These are phyloP conservation scores for Botrytis elliptica DNA, from an alignment of 2,329 filamentous ascomycete genomes.

Conservation along the genomic window DNA sequence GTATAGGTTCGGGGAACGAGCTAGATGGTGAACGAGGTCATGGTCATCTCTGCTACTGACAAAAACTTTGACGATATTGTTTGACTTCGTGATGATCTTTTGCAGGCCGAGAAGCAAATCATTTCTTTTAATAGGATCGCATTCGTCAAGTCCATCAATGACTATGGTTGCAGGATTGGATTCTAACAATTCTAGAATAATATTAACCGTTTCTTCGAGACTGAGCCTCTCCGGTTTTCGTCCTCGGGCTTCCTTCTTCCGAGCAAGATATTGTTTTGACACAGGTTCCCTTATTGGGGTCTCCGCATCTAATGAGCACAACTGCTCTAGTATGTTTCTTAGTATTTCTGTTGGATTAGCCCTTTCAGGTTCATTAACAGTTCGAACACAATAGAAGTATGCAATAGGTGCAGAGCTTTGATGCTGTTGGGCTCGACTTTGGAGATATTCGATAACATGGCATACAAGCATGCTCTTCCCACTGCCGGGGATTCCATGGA, in stretches of 20 bases:
- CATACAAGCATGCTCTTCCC: slow-evolving; percentile 40
- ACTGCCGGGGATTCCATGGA: slow-evolving; percentile 40
- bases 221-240: slow-evolving; percentile 4
- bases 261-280: neutral
- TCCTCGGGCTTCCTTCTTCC: slow-evolving; percentile 5
- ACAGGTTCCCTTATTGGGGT: slow-evolving; percentile 6
- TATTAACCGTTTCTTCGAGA: slow-evolving; percentile 7
- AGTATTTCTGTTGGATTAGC: slow-evolving; percentile 31
- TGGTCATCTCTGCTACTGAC: slow-evolving; percentile 24
- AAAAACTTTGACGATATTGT: slow-evolving; percentile 24
- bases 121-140: slow-evolving; percentile 13
- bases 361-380: slow-evolving; percentile 31
- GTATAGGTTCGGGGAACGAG: slow-evolving; percentile 17
- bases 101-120: slow-evolving; percentile 18
- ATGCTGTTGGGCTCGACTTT: neutral
- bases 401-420: no score
- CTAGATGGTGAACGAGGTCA: slow-evolving; percentile 21
- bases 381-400: slow-evolving; percentile 28
- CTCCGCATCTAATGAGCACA: neutral
- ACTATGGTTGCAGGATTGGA: slow-evolving; percentile 21
- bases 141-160: slow-evolving; percentile 27
- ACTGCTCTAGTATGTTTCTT: slow-evolving; percentile 30
- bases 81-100: slow-evolving; percentile 20
- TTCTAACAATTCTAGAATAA: slow-evolving; percentile 15
- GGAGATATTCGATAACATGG: slow-evolving; percentile 23